A percentile compares a stretch with the other conserved stretches of the same genome.
phyloP scores from a whole-genome alignment of 306 rosid genomes.

The Ceratonia siliqua region DNA sequence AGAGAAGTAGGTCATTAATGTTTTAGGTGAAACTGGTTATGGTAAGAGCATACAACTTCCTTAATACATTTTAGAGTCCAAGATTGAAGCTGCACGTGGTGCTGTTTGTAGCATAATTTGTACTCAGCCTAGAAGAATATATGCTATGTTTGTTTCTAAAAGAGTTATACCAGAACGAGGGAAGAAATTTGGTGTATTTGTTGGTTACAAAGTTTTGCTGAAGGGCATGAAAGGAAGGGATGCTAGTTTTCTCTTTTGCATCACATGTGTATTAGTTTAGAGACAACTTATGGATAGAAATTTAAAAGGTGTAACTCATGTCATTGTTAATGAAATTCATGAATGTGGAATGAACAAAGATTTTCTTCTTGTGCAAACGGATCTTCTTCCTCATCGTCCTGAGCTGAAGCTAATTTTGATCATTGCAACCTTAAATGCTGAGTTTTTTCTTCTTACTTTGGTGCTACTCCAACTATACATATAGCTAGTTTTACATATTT shows the following conservation, averaged over 20 bases:
- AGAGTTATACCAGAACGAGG: conserved; percentile 97
- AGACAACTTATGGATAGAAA: conserved; percentile 84
- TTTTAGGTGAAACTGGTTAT: conserved; percentile 98
- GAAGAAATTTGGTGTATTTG: conserved; percentile 94
- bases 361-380: conserved; percentile 95
- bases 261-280: conserved; percentile 92
- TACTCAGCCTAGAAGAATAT: conserved; percentile 97
- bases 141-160: conserved; percentile 97
- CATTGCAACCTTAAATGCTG: conserved; percentile 97
- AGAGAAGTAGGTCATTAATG: conserved; percentile 75
- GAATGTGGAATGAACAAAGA: conserved; percentile 99
- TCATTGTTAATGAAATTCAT: conserved; percentile 95
- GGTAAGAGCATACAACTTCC: conserved; percentile 99
- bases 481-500: conserved; percentile 94
- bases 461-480: conserved; percentile 68
- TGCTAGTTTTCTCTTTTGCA: conserved; percentile 90
- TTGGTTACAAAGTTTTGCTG: conserved; percentile 94
- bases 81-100: conserved; percentile 76
- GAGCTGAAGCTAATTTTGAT: conserved; percentile 85
- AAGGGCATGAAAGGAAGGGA: conserved; percentile 97
- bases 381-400: conserved; percentile 89
- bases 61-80: conserved; percentile 90
- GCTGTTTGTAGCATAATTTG: conserved; percentile 85
- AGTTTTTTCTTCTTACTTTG: conserved; percentile 88
- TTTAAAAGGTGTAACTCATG: conserved; percentile 87